Base-by-base conservation (phyloP, 1,284 basidiomycete species). In the Hypsizygus ulmarius region DNA sequence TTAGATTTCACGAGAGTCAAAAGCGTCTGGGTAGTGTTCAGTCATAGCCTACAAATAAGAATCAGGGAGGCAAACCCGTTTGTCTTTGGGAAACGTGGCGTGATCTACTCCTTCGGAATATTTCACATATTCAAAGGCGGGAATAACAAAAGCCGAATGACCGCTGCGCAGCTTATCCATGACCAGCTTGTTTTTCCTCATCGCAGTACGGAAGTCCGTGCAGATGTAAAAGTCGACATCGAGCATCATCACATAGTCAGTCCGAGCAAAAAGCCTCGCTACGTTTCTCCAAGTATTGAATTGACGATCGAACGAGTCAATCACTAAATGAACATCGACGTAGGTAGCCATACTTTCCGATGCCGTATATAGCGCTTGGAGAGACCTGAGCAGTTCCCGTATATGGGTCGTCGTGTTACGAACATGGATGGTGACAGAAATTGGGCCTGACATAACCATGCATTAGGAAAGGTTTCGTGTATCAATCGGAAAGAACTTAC, bases 261-360 rank as follows among this genome's bases (percentile, higher is more conserved):
- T 91, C 10, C 88, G 77, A 1, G 89, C 84, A 59, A 90, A 89
- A 45, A 90, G 72, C 35, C 90, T 79, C 9, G 90, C 90, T 29
- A 83, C 77, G 62, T 93, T 93, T 34, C 91, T 77, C 87, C 90
- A 93, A 33, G 87, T 82, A 65, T 93, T 93, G 71, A 93, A 86
- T 61, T 91, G 81, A 3, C 89, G 76, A 52, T 87, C 83, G 59
- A 89, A 90, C 2, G 82, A 78, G 47, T 92, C 90, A 57, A 94
- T 75, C 28, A 94, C 82, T 27, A 96, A 80, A 60, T 96, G 93
- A 8, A 95, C 80, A 59, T 95, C 93, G 35, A 93, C 90, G 52
- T 81, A 84, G 21, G 64, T 69, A 36, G 75, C 67, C 74, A 92
- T 86, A 40, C 69, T 71, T 0, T 78, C 76, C 2, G 81, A 80